These are phyloP conservation scores for Nepenthes mirabilis DNA, from an alignment of 148 eudicot species.

Conservation along the genomic window DNA sequence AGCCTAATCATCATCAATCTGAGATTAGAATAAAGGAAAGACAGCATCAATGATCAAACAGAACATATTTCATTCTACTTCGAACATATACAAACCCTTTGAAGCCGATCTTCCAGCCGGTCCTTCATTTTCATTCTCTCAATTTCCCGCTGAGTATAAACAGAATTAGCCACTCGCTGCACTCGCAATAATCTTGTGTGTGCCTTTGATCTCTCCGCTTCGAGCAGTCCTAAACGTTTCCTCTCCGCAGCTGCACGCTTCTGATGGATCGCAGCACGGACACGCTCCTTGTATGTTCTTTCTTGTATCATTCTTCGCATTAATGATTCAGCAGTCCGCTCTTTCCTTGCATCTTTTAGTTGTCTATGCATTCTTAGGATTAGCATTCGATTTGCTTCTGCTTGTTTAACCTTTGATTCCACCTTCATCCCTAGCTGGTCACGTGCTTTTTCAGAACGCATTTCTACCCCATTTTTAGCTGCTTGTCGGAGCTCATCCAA, in stretches of 20 bases:
- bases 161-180: constrained; percentile 52
- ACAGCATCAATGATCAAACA: background rate
- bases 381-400: constrained; percentile 81
- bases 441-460: constrained; percentile 57
- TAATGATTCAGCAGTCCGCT: constrained; percentile 76
- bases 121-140: constrained; percentile 67
- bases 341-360: constrained; percentile 60
- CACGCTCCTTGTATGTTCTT: constrained; percentile 83
- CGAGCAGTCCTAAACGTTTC: constrained; percentile 67
- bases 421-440: constrained; percentile 76
- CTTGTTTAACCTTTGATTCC: constrained; percentile 71
- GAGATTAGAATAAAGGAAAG: constrained; percentile 1
- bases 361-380: constrained; percentile 63
- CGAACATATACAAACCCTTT: constrained; percentile 40
- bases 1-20: constrained; percentile 34
- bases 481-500: constrained; percentile 88
- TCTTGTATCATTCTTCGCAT: constrained; percentile 57
- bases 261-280: constrained; percentile 71
- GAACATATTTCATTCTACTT: background rate
- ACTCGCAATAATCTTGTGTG: constrained; percentile 66
- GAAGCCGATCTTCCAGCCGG: constrained; percentile 64
- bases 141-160: constrained; percentile 54
- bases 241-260: constrained; percentile 92
- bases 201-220: constrained; percentile 81
- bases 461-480: constrained; percentile 67